Percentiles rank a stretch among this genome's conserved stretches.
Evolutionary conservation across 2,329 filamentous ascomycete genomes (phyloP).

Genomic region (Exserohilum rostratum): DNA sequence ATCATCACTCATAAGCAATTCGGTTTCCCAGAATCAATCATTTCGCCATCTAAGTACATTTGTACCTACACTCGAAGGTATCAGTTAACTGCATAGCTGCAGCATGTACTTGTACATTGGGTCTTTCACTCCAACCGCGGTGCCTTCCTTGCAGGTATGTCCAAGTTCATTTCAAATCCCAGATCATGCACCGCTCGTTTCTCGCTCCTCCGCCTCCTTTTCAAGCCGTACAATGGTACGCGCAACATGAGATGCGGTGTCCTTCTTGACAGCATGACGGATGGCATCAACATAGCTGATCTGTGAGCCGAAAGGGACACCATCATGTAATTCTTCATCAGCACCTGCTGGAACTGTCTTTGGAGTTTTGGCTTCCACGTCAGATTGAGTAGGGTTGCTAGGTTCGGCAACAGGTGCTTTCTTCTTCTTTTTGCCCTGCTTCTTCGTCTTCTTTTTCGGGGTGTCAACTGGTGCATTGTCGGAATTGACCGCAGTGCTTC

Average conservation of each 20-base stretch:
- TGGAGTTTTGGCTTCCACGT: neutral
- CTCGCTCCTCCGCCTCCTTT: neutral
- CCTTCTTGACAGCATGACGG: constrained; percentile 1
- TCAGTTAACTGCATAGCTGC: too few relatives aligned
- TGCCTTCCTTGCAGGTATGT: neutral
- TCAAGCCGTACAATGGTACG: constrained; percentile 8
- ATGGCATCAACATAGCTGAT: constrained; percentile 21
- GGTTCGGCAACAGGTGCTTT: constrained; percentile 2
- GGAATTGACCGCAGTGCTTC: neutral
- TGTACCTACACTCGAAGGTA: too few relatives aligned
- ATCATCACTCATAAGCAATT: neutral
- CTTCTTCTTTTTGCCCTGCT: constrained; percentile 56
- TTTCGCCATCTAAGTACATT: neutral
- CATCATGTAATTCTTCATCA: neutral
- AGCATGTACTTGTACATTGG: too few relatives aligned
- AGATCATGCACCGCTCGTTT: neutral
- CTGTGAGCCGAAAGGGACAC: constrained; percentile 16
- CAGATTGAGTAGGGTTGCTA: neutral
- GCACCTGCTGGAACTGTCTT: neutral
- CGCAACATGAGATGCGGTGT: constrained; percentile 13
- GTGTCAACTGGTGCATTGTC: neutral
- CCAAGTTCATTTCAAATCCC: neutral
- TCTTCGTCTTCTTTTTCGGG: constrained; percentile 29
- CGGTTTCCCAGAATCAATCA: neutral
- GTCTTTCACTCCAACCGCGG: too few relatives aligned